Percentiles rank a stretch among this genome's conserved stretches.
Evolutionary conservation across 2,329 filamentous ascomycete species (phyloP).

Genomic region (Cercospora nicotianae): DNA sequence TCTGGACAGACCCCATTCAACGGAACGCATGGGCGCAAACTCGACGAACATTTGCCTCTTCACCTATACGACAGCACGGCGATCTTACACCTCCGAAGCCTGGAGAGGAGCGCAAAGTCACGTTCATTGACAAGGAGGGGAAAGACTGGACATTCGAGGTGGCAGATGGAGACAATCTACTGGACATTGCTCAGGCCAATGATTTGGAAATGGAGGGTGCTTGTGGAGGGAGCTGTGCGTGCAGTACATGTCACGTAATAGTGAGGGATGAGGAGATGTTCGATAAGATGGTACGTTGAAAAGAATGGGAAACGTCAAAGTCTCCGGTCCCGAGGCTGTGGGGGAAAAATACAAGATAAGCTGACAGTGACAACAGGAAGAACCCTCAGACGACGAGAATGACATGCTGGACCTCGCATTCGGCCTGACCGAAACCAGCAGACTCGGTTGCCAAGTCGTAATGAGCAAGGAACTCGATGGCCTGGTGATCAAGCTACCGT

Average conservation of each 20-base stretch:
- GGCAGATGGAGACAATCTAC: constrained; percentile 81
- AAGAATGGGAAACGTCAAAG: not conserved
- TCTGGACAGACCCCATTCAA: not conserved
- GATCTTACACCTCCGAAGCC: constrained; percentile 81
- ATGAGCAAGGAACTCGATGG: constrained; percentile 92
- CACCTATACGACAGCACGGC: constrained; percentile 59
- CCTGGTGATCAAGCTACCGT: constrained; percentile 77
- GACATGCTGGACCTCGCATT: constrained; percentile 91
- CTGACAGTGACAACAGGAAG: constrained; percentile 33
- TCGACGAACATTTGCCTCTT: constrained; percentile 15
- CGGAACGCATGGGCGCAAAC: not conserved
- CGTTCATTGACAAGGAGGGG: constrained; percentile 91
- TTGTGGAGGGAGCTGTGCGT: constrained; percentile 90
- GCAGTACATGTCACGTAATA: constrained; percentile 90
- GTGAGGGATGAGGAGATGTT: constrained; percentile 67
- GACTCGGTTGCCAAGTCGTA: constrained; percentile 84
- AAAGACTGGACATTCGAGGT: constrained; percentile 75
- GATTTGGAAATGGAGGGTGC: constrained; percentile 98
- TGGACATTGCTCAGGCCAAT: constrained; percentile 92
- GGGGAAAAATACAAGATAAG: not conserved
- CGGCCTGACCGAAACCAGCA: constrained; percentile 79
- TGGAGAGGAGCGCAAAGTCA: constrained; percentile 88
- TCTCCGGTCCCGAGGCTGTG: not conserved
- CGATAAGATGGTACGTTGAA: constrained; percentile 39
- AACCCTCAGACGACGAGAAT: constrained; percentile 59